phyloP scores from a whole-genome alignment of 176 grass and related monocot species.

The Saccharum spontaneum region DNA sequence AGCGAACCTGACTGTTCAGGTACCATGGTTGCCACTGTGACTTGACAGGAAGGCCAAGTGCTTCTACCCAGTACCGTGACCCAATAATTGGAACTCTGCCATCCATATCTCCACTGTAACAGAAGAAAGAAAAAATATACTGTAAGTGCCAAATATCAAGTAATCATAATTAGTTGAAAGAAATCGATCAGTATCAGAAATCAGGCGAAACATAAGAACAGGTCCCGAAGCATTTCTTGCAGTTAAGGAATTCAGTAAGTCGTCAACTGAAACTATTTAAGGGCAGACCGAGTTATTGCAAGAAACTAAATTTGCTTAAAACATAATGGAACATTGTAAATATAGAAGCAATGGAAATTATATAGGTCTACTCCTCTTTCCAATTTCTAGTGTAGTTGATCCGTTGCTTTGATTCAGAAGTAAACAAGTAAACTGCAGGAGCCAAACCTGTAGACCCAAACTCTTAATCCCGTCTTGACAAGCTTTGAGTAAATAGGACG shows the following conservation, averaged over 20 bases:
- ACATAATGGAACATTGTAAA: background rate
- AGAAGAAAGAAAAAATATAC: no score
- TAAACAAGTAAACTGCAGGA: background rate
- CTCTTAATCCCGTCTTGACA: conserved; percentile 66
- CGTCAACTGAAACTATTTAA: background rate
- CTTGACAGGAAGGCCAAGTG: conserved; percentile 66
- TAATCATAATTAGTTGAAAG: background rate
- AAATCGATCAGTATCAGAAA: background rate
- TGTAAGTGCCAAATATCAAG: no score
- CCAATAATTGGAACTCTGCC: conserved; percentile 76
- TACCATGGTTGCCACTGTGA: conserved; percentile 78
- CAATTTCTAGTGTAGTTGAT: background rate
- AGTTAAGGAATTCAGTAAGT: background rate
- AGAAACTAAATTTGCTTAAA: no score
- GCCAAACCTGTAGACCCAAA: conserved; percentile 88
- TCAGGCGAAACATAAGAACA: no score
- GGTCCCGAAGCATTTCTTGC: no score
- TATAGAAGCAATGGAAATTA: background rate
- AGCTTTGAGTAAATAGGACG: conserved; percentile 84
- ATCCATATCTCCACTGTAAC: conserved; percentile 71
- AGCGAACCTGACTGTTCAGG: conserved; percentile 58
- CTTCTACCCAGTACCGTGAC: conserved; percentile 72
- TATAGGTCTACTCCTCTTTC: background rate
- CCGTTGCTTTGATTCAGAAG: background rate
- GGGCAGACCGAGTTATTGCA: background rate